Conservation (phyloP, 2,329 filamentous ascomycete species). For the Fusarium mangiferae region DNA sequence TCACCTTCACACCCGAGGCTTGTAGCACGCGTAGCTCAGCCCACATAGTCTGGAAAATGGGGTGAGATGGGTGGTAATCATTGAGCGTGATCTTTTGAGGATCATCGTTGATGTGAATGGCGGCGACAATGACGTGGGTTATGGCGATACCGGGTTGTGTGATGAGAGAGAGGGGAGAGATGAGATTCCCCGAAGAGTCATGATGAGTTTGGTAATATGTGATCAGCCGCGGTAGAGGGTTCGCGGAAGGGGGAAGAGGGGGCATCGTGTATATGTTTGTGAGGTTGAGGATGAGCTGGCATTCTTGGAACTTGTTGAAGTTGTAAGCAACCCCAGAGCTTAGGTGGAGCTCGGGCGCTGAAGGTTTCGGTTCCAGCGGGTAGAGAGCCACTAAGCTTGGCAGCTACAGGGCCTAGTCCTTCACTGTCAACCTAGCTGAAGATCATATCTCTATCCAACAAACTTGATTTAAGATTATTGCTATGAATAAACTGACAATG, state of each 20-base stretch:
- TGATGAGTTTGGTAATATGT: constrained; percentile 68
- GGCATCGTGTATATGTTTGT: constrained; percentile 41
- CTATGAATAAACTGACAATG: neutral
- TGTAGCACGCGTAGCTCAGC: constrained; percentile 79
- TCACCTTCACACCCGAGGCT: constrained; percentile 77
- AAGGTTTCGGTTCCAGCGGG: constrained; percentile 3
- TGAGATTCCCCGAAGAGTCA: constrained; percentile 53
- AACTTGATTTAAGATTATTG: neutral
- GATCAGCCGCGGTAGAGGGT: constrained; percentile 58
- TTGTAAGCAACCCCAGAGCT: constrained; percentile 1
- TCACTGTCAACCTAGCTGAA: neutral
- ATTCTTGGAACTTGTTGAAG: neutral
- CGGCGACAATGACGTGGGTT: constrained; percentile 88
- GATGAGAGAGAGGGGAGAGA: constrained; percentile 65
- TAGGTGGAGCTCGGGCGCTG: constrained; percentile 8
- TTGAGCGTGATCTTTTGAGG: constrained; percentile 80
- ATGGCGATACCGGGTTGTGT: constrained; percentile 58
- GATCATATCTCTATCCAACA: neutral
- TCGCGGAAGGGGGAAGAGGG: constrained; percentile 43
- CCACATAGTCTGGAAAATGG: constrained; percentile 79
- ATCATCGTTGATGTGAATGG: constrained; percentile 81
- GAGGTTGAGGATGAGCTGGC: constrained; percentile 2
- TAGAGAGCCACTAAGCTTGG: constrained; percentile 23
- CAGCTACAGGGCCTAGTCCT: neutral
- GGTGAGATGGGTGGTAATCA: constrained; percentile 75